phyloP scores from a whole-genome alignment of 169 alveolate genomes.

The Cystoisospora suis region DNA sequence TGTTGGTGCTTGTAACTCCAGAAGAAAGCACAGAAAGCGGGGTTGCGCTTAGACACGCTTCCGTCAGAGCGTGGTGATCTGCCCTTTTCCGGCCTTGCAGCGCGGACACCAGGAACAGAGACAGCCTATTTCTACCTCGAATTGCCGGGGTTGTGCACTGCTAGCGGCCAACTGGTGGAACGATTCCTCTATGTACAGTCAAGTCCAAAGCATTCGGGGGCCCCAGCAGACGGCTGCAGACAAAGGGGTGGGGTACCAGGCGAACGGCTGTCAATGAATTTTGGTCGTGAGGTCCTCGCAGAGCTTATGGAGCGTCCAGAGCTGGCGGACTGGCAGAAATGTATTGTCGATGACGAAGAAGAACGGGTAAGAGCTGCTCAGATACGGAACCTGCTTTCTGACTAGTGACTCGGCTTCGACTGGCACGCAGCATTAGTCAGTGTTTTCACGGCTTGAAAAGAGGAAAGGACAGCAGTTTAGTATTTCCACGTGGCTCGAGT shows the following conservation, averaged over 20 bases:
- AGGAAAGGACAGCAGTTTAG: no score
- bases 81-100: constrained; percentile 43
- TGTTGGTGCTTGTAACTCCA: neutral
- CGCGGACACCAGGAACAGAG: constrained; percentile 29
- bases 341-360: constrained; percentile 41
- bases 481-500: no score
- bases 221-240: constrained; percentile 6
- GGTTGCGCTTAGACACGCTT: constrained; percentile 24
- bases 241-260: neutral
- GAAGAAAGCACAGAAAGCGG: constrained; percentile 52
- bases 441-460: no score
- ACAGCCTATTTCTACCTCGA: constrained; percentile 58
- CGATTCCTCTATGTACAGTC: constrained; percentile 50
- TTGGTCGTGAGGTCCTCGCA: constrained; percentile 58
- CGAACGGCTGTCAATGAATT: constrained; percentile 46
- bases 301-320: constrained; percentile 38
- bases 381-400: neutral
- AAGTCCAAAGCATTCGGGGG: neutral
- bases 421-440: no score
- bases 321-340: constrained; percentile 55
- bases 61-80: neutral
- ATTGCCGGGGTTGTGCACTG: constrained; percentile 60
- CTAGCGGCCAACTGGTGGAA: constrained; percentile 55
- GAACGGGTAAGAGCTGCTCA: constrained; percentile 36
- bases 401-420: no score